These are phyloP conservation scores for Mortierella sp. DNA, from an alignment of 371 early-diverging fungal species.

Conservation along the genomic window DNA sequence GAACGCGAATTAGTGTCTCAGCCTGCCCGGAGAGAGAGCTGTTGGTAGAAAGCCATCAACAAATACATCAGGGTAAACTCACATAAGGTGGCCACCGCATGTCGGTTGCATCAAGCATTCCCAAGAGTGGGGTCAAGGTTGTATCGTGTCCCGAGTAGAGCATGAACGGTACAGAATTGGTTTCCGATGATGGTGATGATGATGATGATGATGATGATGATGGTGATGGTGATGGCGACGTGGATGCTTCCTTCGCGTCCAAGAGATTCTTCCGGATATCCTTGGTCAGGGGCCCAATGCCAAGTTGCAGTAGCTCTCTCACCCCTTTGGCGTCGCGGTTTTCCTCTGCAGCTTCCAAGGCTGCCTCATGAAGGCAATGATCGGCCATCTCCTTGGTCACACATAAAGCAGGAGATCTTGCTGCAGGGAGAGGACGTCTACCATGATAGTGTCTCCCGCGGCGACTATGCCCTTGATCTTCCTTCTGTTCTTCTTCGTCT, in stretches of 20 bases:
- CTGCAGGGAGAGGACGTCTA: too few relatives aligned
- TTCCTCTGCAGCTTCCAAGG: slow-evolving; percentile 45
- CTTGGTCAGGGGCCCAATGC: slow-evolving; percentile 60
- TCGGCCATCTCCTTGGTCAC: slow-evolving; percentile 47
- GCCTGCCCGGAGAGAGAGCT: too few relatives aligned
- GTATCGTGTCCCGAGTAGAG: slow-evolving; percentile 67
- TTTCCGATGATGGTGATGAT: too few relatives aligned
- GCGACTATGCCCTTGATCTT: too few relatives aligned
- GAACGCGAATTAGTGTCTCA: neutral
- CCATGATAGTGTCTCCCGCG: too few relatives aligned
- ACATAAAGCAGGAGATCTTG: slow-evolving; percentile 26
- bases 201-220: too few relatives aligned
- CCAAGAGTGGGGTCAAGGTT: slow-evolving; percentile 59
- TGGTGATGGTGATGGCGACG: too few relatives aligned
- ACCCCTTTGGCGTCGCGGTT: slow-evolving; percentile 54
- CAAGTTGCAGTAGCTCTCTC: slow-evolving; percentile 45
- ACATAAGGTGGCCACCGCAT: slow-evolving; percentile 70
- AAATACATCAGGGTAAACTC: neutral
- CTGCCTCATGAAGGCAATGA: slow-evolving; percentile 47
- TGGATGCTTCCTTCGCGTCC: slow-evolving; percentile 31
- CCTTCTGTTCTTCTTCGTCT: neutral
- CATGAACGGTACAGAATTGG: slow-evolving; percentile 22
- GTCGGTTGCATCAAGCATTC: slow-evolving; percentile 53
- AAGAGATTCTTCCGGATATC: slow-evolving; percentile 57
- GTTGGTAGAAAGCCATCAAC: too few relatives aligned